Evolutionary conservation across 371 early-diverging fungal species (phyloP), one percentile per base, ranked within the genome.

Genomic region (Fennellomyces sp.): DNA sequence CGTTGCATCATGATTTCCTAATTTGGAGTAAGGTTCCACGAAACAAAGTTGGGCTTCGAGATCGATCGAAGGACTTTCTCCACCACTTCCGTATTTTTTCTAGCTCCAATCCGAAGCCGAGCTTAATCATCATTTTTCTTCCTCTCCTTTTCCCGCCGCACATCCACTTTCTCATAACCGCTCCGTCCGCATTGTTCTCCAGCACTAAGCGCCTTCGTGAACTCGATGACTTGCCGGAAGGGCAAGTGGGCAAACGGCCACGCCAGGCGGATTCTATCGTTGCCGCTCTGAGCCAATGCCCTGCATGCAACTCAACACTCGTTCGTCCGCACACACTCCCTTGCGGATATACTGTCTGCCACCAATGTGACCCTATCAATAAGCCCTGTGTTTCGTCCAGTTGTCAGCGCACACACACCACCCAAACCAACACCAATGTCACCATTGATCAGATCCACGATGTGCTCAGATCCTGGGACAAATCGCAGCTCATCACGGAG

Each of bases 321-420:
- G 10, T 35, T 13, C 52, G 65, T 15, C 82, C 82, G 7, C 31
- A 65, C 35, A 82, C 82, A 12, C 62, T 82, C 5, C 72, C 82
- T n/a, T 82, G 82, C 27, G 82, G 82, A 8, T 75, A 72, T 48
- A 69, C 76, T 1, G 58, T 71, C 25, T 82, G 82, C 58, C 61
- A 65, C 3, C 11, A 29, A 1, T 82, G 82, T 62, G 58, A 69
- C 2, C 61, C 64, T n/a, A 33, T 61, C 15, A 30, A 42, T 21
- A 38, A 54, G 39, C 28, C 31, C 11, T 62, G 64, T 38, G n/a
- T 59, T 21, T 13, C 61, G 3, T 54, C 57, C 23, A 10, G 42
- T 5, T 65, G 69, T 47, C 35, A 63, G 2, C 59, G 66, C 1
- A 50, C 39, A 3, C 74, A 74, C 33, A 63, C 64, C 12, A 39